A percentile compares a stretch with the other conserved stretches of the same genome.
phyloP scores from a whole-genome alignment of 306 rosid species.

The Rosa rugosa region DNA sequence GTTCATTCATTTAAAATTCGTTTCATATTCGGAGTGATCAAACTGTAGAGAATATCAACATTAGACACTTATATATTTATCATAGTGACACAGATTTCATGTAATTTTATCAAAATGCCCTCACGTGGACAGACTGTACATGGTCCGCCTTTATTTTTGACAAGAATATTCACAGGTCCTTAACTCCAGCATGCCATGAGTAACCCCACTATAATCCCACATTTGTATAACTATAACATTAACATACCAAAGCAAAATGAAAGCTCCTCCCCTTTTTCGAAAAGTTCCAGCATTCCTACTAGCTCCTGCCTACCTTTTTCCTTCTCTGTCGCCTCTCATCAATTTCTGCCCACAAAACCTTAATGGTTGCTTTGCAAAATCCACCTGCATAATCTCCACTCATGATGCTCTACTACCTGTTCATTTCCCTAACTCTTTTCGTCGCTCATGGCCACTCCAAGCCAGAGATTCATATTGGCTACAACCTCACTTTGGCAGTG shows the following conservation, averaged over 20 bases:
- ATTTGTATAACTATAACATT: conserved; percentile 11
- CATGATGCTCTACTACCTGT: conserved; percentile 52
- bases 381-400: conserved; percentile 33
- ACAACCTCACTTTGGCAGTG: conserved; percentile 49
- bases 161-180: not conserved
- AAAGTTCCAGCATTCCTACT: conserved; percentile 12
- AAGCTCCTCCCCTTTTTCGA: conserved; percentile 3
- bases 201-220: conserved; percentile 13
- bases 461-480: conserved; percentile 44
- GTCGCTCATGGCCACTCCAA: conserved; percentile 41
- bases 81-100: not conserved
- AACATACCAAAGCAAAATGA: conserved; percentile 1
- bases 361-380: conserved; percentile 25
- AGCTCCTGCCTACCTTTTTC: conserved; percentile 13
- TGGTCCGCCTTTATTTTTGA: not conserved
- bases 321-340: not conserved
- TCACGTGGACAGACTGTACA: conserved; percentile 13
- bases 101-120: not conserved
- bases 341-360: conserved; percentile 36
- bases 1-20: no score
- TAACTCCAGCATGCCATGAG: conserved; percentile 17
- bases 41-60: not conserved
- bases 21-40: no score
- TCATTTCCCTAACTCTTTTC: conserved; percentile 38
- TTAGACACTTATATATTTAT: not conserved